Evolutionary conservation across 495 filamentous ascomycete species (phyloP).

Genomic region (Aspergillus incahuasiensis): DNA sequence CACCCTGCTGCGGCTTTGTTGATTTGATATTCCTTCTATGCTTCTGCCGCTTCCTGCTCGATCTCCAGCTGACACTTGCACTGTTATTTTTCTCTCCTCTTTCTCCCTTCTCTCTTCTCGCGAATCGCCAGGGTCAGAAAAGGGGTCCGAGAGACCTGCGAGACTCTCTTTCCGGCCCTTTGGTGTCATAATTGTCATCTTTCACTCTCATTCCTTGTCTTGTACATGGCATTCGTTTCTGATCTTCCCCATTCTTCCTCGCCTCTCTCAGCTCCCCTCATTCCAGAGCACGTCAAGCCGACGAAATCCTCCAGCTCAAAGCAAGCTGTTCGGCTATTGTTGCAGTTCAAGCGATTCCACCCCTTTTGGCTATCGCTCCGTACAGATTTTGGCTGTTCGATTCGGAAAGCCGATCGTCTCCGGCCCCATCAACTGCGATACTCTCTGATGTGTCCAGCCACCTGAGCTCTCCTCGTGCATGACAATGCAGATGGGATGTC

Average conservation of each 20-base stretch:
- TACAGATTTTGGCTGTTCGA: not conserved
- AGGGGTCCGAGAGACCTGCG: not conserved
- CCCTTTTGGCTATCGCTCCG: not conserved
- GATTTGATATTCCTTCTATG: conserved; percentile 19
- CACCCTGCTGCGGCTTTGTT: conserved; percentile 21
- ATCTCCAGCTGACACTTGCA: conserved; percentile 8
- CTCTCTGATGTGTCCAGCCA: conserved; percentile 19
- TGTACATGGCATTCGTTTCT: conserved; percentile 16
- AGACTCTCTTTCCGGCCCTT: conserved; percentile 9
- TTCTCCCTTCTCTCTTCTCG: conserved; percentile 14
- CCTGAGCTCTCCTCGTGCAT: conserved; percentile 20
- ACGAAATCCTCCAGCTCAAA: not conserved
- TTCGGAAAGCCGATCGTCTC: not conserved
- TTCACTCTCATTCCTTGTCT: conserved; percentile 24
- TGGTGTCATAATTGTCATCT: conserved; percentile 14
- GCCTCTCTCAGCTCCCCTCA: conserved; percentile 6
- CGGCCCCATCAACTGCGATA: not conserved
- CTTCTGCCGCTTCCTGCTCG: conserved; percentile 13
- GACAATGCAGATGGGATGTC: conserved; percentile 39
- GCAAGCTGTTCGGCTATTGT: not conserved
- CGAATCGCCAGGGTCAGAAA: conserved; percentile 7
- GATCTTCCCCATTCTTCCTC: conserved; percentile 11
- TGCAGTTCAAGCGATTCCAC: conserved; percentile 1
- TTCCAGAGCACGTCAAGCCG: conserved; percentile 8
- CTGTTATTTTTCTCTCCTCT: conserved; percentile 10